phyloP scores from a whole-genome alignment of 2,329 filamentous ascomycete genomes.

The Xylariales sp. region DNA sequence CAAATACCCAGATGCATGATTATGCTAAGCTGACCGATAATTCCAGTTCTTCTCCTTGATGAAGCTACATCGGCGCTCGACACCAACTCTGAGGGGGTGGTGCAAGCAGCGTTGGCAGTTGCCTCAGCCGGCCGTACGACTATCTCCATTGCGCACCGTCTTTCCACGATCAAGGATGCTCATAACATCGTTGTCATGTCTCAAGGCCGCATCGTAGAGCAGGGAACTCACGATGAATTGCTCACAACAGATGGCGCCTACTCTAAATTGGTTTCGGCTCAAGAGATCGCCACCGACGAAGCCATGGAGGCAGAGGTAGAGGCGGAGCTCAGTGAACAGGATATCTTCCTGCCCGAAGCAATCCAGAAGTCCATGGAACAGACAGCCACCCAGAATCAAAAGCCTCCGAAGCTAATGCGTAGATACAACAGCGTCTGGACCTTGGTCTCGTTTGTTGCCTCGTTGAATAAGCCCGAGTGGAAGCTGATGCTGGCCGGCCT shows the following conservation, averaged over 20 bases:
- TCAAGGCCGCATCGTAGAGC: conserved; percentile 80
- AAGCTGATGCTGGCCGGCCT: conserved; percentile 69
- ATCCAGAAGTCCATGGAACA: conserved; percentile 46
- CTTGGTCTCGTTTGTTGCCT: conserved; percentile 72
- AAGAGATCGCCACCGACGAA: conserved; percentile 67
- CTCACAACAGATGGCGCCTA: conserved; percentile 70
- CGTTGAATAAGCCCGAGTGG: conserved; percentile 74
- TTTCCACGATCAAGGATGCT: conserved; percentile 90
- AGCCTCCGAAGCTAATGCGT: conserved; percentile 42
- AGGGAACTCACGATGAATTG: conserved; percentile 81
- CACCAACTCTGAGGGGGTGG: conserved; percentile 89
- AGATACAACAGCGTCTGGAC: conserved; percentile 66
- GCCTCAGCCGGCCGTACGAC: conserved; percentile 86
- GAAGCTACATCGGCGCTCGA: conserved; percentile 94
- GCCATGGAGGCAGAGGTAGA: conserved; percentile 48
- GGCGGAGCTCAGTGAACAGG: conserved; percentile 41
- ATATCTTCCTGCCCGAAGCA: too few relatives aligned
- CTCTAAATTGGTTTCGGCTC: conserved; percentile 79
- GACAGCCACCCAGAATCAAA: conserved; percentile 33
- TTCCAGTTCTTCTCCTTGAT: conserved; percentile 75
- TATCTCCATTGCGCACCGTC: conserved; percentile 90
- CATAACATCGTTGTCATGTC: conserved; percentile 96
- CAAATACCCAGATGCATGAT: too few relatives aligned
- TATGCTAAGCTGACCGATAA: conserved; percentile 12
- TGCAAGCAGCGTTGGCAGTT: conserved; percentile 86